Evolutionary conservation across 2,329 filamentous ascomycete genomes (phyloP), one percentile per base, ranked within the genome.

Genomic region (Ceratocystis papillata): DNA sequence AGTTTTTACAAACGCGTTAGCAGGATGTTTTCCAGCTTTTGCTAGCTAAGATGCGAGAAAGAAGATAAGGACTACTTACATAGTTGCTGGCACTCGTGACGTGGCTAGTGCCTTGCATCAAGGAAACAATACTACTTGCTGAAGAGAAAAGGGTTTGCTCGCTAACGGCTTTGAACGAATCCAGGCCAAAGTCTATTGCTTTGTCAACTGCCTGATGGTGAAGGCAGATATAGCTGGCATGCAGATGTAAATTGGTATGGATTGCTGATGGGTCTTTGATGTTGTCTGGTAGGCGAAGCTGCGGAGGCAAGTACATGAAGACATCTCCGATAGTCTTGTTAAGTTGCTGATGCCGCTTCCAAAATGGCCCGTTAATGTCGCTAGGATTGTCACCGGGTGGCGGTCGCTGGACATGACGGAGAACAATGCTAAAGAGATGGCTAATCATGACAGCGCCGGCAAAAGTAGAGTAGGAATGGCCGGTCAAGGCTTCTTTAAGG

Each of bases 121-220:
- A 89, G 68, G 84, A 88, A 20, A 89, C 85, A 67, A 96, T 89
- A 72, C 96, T 90, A 62, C 89, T 86, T 0, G 92, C 91, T 12
- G 93, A 88, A 37, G 89, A 87, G 61, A 88, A 82, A 69, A 91
- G 86, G 64, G 91, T 82, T 33, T 84, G 80, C 70, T 89, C 85
- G 72, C 89, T 92, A 66, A 87, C 83, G 15, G 84, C 82, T 66
- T 85, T 85, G 33, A 94, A 81, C 37, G 81, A 79, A 0, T 81
- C 77, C 10, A 68, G 45, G 0, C 86, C 81, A 64, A 95, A 76
- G 1, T 82, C 80, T 72, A 92, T 81, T 0, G 87, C 87, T 72
- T 89, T 92, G 75, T 92, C 90, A 7, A 94, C 86, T 1, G 92
- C 91, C 1, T 90, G 89, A 74, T 95, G 90, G 72, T 96, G 92